A percentile compares a stretch with the other conserved stretches of the same genome.
Evolutionary conservation across 1,284 basidiomycete genomes (phyloP).

Genomic region (Schizophyllum amplum): DNA sequence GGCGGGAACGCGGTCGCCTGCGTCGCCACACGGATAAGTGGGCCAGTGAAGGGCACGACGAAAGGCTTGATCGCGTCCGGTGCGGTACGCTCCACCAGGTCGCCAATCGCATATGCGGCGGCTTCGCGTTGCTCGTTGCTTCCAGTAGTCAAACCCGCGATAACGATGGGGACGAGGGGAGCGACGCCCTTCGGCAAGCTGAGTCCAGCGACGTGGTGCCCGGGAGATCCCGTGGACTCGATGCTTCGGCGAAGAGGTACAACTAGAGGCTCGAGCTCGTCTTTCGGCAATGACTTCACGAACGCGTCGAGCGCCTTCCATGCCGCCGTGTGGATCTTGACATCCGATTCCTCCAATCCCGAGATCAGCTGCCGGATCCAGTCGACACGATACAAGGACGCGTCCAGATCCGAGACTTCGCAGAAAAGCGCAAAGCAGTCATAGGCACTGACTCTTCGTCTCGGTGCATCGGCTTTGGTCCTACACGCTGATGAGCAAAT

Average conservation of each 20-base stretch:
- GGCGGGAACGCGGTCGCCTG: slow-evolving; percentile 84
- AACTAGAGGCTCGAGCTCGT: slow-evolving; percentile 85
- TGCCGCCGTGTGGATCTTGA: slow-evolving; percentile 74
- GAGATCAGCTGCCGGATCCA: slow-evolving; percentile 94
- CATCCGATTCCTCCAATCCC: slow-evolving; percentile 74
- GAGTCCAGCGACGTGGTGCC: slow-evolving; percentile 80
- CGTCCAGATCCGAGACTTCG: slow-evolving; percentile 72
- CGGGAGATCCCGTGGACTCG: slow-evolving; percentile 79
- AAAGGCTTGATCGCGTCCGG: slow-evolving; percentile 91
- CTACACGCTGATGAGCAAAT: slow-evolving; percentile 28
- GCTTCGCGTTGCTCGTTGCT: slow-evolving; percentile 86
- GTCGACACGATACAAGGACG: slow-evolving; percentile 81
- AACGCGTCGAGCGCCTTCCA: slow-evolving; percentile 83
- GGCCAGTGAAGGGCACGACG: slow-evolving; percentile 94
- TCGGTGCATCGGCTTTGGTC: slow-evolving; percentile 69
- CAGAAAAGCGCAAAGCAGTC: slow-evolving; percentile 78
- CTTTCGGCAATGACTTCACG: slow-evolving; percentile 88
- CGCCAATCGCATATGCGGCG: slow-evolving; percentile 91
- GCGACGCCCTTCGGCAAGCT: slow-evolving; percentile 86
- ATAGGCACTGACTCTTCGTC: slow-evolving; percentile 72
- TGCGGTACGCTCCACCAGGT: slow-evolving; percentile 87
- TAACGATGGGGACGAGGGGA: slow-evolving; percentile 83
- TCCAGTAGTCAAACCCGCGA: slow-evolving; percentile 78
- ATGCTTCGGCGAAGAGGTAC: slow-evolving; percentile 86
- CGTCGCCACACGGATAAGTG: slow-evolving; percentile 89